Base-by-base conservation (phyloP, 805 yeast genomes). In the Suhomyces xylopsoci region DNA sequence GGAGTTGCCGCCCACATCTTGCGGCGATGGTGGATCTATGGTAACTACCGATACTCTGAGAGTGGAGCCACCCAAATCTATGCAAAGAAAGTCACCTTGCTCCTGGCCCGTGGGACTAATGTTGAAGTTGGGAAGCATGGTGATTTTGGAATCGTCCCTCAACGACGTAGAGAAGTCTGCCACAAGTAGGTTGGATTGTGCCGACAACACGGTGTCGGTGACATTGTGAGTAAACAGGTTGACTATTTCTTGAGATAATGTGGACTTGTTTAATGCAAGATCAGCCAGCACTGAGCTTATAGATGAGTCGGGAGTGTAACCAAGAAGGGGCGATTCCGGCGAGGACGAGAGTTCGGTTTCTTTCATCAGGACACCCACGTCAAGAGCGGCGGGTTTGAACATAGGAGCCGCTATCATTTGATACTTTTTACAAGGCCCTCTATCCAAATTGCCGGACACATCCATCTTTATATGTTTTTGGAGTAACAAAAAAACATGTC, bases 41-140 rank as follows among this genome's bases (percentile, higher is more conserved):
- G 62, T 51, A 9, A 75, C 65, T 30, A 74, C 70, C 2, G 78
- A 71, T 3, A 77, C 65, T 32, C 84, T 67, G 19, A 81, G 62
- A 1, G 85, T 81, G 1, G 82, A 77, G 1, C 87, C 87, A 5
- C 87, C 87, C 47, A 82, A 64, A 55, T 82, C 87, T n/a, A 82
- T 66, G 19, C 70, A 79, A 61, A 76, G 70, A 65, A 54, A 79
- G 40, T 72, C 65, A 25, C 78, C 79, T 43, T 50, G 48, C 54
- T 71, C 69, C 17, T 60, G 45, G 6, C 79, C 79, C 2, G 74
- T 65, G 30, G 78, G 77, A 36, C 54, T 54, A 40, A 74, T 71
- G 52, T 69, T 66, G 56, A 61, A 68, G 57, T 70, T 73, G 30
- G 79, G 77, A 32, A 74, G 65, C 79, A 75, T 75, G 44, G 73